These are phyloP conservation scores for Dillenia turbinata DNA, from an alignment of 164 flowering plant genomes.

Conservation along the genomic window DNA sequence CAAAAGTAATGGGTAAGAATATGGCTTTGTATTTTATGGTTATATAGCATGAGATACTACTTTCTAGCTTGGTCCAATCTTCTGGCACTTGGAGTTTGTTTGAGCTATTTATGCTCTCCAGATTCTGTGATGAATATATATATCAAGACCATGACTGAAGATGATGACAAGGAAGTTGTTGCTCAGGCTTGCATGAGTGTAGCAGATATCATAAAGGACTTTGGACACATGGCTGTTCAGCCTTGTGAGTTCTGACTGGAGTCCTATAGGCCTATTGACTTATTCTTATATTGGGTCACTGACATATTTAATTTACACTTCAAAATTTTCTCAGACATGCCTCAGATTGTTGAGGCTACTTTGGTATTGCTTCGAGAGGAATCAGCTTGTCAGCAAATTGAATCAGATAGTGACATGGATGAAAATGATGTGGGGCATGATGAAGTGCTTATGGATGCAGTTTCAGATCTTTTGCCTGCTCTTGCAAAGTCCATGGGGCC, in stretches of 20 bases:
- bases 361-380: constrained; percentile 65
- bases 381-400: constrained; percentile 80
- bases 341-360: constrained; percentile 78
- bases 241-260: constrained; percentile 47
- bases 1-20: constrained; percentile 66
- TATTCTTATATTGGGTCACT: not conserved
- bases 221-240: constrained; percentile 66
- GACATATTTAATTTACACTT: not conserved
- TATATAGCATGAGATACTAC: not conserved
- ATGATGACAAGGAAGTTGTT: constrained; percentile 99
- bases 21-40: not conserved
- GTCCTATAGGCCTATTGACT: not conserved
- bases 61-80: not conserved
- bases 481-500: constrained; percentile 94
- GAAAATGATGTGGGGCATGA: constrained; percentile 81
- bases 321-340: constrained; percentile 41
- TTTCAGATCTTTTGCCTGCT: constrained; percentile 93
- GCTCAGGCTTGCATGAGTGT: constrained; percentile 81
- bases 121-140: constrained; percentile 73
- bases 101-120: constrained; percentile 21
- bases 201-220: constrained; percentile 76
- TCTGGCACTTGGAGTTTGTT: constrained; percentile 2
- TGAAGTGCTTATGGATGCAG: constrained; percentile 98
- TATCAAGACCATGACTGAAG: constrained; percentile 80
- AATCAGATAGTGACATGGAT: constrained; percentile 74